Conservation (phyloP, 2,329 filamentous ascomycete genomes). For the Alternaria ethzedia region DNA sequence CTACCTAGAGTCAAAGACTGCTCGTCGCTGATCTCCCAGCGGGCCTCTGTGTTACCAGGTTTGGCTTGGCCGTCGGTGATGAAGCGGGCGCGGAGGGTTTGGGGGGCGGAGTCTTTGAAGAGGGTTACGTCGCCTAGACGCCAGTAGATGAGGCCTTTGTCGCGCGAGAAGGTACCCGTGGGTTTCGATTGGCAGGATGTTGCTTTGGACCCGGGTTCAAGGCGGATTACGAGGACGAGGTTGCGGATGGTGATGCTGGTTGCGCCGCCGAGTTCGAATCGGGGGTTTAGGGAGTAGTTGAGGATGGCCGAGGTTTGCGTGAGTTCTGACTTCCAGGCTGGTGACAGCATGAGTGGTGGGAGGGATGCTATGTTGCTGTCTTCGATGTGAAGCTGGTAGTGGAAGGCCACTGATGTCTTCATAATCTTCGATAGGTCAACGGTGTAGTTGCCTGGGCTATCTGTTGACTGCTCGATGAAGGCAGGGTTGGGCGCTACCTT, state of each 20-base stretch:
- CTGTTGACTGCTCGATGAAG: slow-evolving; percentile 75
- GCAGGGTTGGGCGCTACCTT: slow-evolving; percentile 93
- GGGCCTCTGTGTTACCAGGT: slow-evolving; percentile 79
- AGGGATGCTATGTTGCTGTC: slow-evolving; percentile 60
- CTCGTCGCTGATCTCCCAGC: slow-evolving; percentile 72
- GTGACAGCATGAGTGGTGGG: slow-evolving; percentile 75
- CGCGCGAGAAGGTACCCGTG: slow-evolving; percentile 76
- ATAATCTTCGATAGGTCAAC: slow-evolving; percentile 75
- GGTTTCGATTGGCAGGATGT: slow-evolving; percentile 78
- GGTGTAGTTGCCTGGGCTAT: slow-evolving; percentile 78
- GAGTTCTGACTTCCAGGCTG: slow-evolving; percentile 82
- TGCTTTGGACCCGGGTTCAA: slow-evolving; percentile 68
- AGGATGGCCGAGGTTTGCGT: slow-evolving; percentile 87
- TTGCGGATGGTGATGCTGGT: slow-evolving; percentile 71
- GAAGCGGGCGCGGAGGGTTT: slow-evolving; percentile 85
- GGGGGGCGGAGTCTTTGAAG: slow-evolving; percentile 62
- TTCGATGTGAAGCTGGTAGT: slow-evolving; percentile 84
- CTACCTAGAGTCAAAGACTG: slow-evolving; percentile 60
- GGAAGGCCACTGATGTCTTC: slow-evolving; percentile 82
- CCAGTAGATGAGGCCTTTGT: slow-evolving; percentile 81
- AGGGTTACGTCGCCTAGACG: slow-evolving; percentile 75
- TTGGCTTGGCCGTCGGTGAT: slow-evolving; percentile 73
- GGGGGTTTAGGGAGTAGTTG: slow-evolving; percentile 82
- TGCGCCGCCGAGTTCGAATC: slow-evolving; percentile 55
- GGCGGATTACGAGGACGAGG: slow-evolving; percentile 73